Evolutionary conservation across 495 filamentous ascomycete genomes (phyloP), one percentile per base, ranked within the genome.

Genomic region (Pseudotulostoma volvatum): DNA sequence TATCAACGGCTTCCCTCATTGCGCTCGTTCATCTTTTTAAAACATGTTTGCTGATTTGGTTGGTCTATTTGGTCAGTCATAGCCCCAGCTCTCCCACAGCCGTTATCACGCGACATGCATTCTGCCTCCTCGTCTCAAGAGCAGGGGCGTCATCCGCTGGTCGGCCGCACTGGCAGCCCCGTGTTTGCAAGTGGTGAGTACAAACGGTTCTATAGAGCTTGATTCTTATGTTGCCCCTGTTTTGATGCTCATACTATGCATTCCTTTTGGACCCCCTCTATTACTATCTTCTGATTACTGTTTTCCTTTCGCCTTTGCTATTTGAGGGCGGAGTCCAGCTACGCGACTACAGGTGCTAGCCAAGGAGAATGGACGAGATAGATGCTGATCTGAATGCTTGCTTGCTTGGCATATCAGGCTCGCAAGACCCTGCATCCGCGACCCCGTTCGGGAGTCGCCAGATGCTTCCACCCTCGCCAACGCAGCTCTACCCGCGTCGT

Each of bases 391-490:
- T 7, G 21, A 34, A 9, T 13, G 1, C 7, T 2, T n/a, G n/a
- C 2, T 36, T 36, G 4, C 9, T 36, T 33, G 35, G 4, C 35
- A 13, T 17, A 36, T 9, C 21, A 17, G 17, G 15, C 33, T 17
- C 11, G 8, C 33, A 31, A 49, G 60, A 1, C 37, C 50, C 33
- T n/a, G n/a, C n/a, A n/a, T 61, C 70, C 17, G 64, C 65, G 9
- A 59, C 68, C 14, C 49, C 68, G 4, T 66, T 72, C 50, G 55
- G 53, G 20, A 56, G 45, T 46, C 68, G 70, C 37, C 65, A 68
- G 40, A 78, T 78, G 71, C 67, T 66, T 38, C 71, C 73, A 18
- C 73, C 73, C 3, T 71, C 71, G 15, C 67, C 74, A 31, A 71
- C 74, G 18, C 71, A 71, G 47, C 63, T 65, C 37, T 66, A 66